Evolutionary conservation across 306 rosid species (phyloP), one percentile per base, ranked within the genome.

Genomic region (Dryas drummondii): DNA sequence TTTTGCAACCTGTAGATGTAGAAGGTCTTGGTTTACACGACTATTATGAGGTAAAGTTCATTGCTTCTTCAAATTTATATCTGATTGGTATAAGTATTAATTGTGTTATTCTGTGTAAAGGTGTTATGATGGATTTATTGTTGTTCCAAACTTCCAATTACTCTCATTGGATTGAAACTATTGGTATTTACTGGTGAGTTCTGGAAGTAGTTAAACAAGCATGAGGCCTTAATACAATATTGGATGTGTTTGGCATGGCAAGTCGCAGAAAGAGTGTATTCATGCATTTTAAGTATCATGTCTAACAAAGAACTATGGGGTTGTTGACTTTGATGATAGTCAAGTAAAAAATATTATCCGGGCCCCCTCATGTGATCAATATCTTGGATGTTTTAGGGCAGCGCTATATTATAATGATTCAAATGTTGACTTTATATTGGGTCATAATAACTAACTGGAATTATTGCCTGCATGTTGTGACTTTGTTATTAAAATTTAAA

Each of bases 1-100:
- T 94, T 88, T 86, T 91, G 97, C 91, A 91, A 78, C 97, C 97
- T 61, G 97, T 94, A 58, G 98, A 91, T 82, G 97, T 94, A 48
- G 91, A 86, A 82, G 97, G 94, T 72, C 97, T 94, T 58, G 91
- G 92, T 62, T 86, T 94, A 76, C 82, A 90, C 56, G 98, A 94
- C 88, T 91, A 94, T 72, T 91, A 82, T 59, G 90, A 90, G 97
- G 98, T 91, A 84, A 81, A 80, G 44, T 78, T 61, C 58, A 55
- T 62, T 12, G 27, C 37, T 48, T 44, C 46, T 61, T 72, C 66
- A 27, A 58, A 75, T 59, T 76, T 32, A 53, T 48, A 67, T 59
- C 22, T 16, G 9, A 64, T 46, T 27, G 65, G 69, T 19, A 27
- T 56, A 54, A 50, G 1, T 13, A 19, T 26, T 22, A 52, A 65